Base-by-base conservation (phyloP, 768 basidiomycete species). In the Agrocybe pediades region DNA sequence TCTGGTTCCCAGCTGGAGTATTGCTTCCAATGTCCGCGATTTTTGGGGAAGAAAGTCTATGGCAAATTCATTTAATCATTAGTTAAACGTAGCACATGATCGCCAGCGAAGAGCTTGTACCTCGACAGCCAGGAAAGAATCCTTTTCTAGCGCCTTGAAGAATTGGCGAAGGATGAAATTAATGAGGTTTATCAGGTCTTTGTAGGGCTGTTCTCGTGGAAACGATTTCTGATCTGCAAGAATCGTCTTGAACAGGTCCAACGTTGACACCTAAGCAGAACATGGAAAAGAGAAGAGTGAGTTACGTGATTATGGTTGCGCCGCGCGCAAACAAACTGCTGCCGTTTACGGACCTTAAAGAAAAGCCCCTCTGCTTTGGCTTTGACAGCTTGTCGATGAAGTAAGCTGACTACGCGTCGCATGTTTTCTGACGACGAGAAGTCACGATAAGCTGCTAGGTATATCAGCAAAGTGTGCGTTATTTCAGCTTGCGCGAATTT, bases 341-440 rank as follows among this genome's bases (percentile, higher is more conserved):
- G 55, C 46, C 41, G 56, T 44, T 19, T 30, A 69, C 81, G 49
- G 55, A 94, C 96, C 73, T 95, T 92, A 82, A 96, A 99, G 71
- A 93, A 98, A 8, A 99, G 72, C 0, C 89, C 96, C 67, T 98
- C 97, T 1, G 94, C 92, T 68, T 97, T 95, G 15, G 88, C 87
- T 62, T 83, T 87, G 56, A 99, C 84, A 41, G 88, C 95, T 59
- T 96, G 92, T 13, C 97, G 84, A 67, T 98, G 92, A 61, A 99
- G 79, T 60, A 99, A 73, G 59, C 82, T 83, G 27, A 98, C 94
- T 33, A 93, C 88, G 43, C 95, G 83, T 68, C 90, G 92, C 86
- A 98, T 89, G 65, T 88, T 81, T 62, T 98, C 92, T 0, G 88
- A 72, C 4, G 82, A 78, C 1, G 77, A 71, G 68, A 95, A 94